Conservation (phyloP, 352 stramenopile genomes). For the Globisporangium solare region DNA sequence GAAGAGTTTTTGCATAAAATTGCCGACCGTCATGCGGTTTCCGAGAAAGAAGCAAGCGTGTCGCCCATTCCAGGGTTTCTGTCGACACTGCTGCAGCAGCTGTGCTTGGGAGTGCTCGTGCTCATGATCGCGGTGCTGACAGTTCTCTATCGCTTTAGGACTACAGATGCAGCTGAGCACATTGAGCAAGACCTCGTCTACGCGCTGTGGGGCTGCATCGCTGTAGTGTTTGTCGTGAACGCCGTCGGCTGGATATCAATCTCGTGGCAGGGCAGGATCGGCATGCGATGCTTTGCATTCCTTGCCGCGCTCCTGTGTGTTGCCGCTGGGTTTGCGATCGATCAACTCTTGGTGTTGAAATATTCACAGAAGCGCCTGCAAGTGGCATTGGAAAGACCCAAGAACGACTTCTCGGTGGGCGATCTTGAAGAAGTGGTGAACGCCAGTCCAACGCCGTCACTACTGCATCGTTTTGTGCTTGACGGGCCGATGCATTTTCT, state of each 20-base stretch:
- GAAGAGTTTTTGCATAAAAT: conserved; percentile 46
- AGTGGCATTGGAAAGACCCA: conserved; percentile 2
- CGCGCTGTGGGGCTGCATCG: conserved; percentile 1
- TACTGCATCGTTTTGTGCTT: conserved; percentile 46
- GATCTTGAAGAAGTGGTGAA: conserved; percentile 32
- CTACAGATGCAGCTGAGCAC: conserved; percentile 2
- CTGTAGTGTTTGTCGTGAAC: conserved; percentile 15
- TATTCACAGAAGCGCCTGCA: conserved; percentile 30
- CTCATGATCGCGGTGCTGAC: conserved; percentile 16
- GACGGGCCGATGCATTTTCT: conserved; percentile 45
- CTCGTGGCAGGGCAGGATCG: conserved; percentile 15
- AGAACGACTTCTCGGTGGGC: conserved; percentile 15
- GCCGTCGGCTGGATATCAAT: conserved; percentile 19
- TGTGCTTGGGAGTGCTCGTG: conserved; percentile 17
- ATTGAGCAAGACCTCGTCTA: conserved; percentile 9
- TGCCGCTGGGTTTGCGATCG: conserved; percentile 12
- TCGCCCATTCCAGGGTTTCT: conserved; percentile 16
- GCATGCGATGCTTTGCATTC: conserved; percentile 9
- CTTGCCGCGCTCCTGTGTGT: conserved; percentile 16
- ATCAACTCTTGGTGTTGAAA: conserved; percentile 25
- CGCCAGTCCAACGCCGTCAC: conserved; percentile 26
- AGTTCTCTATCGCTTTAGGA: conserved; percentile 10
- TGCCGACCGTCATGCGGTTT: conserved; percentile 20
- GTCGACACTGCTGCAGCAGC: conserved; percentile 21
- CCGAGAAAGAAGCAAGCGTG: conserved; percentile 14